Evolutionary conservation across 768 basidiomycete species (phyloP), one percentile per base, ranked within the genome.

Genomic region (Dacryopinax spathularia): DNA sequence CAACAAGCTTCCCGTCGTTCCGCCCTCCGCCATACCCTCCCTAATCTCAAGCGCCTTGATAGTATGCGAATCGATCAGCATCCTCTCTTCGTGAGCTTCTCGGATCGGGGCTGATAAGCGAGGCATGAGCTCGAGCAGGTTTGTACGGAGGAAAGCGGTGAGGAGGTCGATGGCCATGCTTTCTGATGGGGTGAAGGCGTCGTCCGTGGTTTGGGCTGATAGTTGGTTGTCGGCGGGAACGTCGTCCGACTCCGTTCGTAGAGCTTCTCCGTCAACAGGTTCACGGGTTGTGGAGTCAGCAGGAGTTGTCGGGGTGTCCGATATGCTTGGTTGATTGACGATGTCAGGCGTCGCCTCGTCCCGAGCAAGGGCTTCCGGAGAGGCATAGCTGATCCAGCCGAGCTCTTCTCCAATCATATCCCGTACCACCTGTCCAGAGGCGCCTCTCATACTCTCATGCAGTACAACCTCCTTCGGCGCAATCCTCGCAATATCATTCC

Each of bases 31-130:
- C 29, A 83, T 79, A 33, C 80, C 81, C 75, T 91, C 89, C 25
- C 84, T 80, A 61, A 94, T 86, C 72, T 94, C 91, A 44, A 93
- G 81, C n/a, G 87, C 86, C 71, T 87, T 86, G 73, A 92, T 86
- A 0, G 91, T 92, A 71, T 92, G 85, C 2, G 87, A 81, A 70
- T 94, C 91, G 63, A 94, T 89, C 67, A 91, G 87, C 89, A 94
- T 90, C n/a, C 85, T 79, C 27, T 78, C 75, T 29, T 77, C 70
- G 16, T 72, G 66, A 18, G 72, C 77, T 72, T 91, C 88, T 66
- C 78, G 81, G 41, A 75, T 78, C 0, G 89, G 87, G 27, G 72
- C 70, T 27, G 79, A 76, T 27, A 89, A 78, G 20, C 71, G 70
- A 13, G 91, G 90, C 84, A 87, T 88, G 69, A 86, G 80, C 60